phyloP scores from a whole-genome alignment of 169 alveolate genomes.

The Perkinsus olseni region DNA sequence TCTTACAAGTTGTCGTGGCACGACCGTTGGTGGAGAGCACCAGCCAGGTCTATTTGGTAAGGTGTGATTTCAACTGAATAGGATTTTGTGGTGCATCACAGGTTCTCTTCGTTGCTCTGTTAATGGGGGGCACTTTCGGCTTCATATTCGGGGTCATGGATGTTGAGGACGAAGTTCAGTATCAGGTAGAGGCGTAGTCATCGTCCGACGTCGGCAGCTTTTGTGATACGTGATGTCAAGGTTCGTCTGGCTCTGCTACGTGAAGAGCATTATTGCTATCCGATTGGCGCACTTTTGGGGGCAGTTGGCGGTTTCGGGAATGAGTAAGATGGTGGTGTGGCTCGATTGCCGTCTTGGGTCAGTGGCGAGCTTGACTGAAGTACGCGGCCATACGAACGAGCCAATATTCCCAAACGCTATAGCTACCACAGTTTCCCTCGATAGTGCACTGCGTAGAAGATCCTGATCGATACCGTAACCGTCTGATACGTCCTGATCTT shows the following conservation, averaged over 20 bases:
- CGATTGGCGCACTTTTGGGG: slow-evolving; percentile 83
- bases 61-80: neutral
- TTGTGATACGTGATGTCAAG: slow-evolving; percentile 63
- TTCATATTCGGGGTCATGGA: slow-evolving; percentile 85
- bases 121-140: slow-evolving; percentile 89
- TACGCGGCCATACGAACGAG: no score
- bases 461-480: no score
- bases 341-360: neutral
- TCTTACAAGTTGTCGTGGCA: slow-evolving; percentile 60
- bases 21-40: slow-evolving; percentile 71
- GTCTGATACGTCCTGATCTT: no score
- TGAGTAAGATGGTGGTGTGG: neutral
- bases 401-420: no score
- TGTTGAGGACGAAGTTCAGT: slow-evolving; percentile 64
- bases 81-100: slow-evolving; percentile 7
- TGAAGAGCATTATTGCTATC: slow-evolving; percentile 81
- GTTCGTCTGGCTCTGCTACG: slow-evolving; percentile 75
- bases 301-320: slow-evolving; percentile 66
- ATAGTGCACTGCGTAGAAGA: no score
- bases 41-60: neutral
- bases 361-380: no score
- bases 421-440: no score
- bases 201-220: neutral
- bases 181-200: neutral
- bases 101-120: slow-evolving; percentile 69